phyloP scores from a whole-genome alignment of 106 monocot genomes.

The Chionographis japonica region DNA sequence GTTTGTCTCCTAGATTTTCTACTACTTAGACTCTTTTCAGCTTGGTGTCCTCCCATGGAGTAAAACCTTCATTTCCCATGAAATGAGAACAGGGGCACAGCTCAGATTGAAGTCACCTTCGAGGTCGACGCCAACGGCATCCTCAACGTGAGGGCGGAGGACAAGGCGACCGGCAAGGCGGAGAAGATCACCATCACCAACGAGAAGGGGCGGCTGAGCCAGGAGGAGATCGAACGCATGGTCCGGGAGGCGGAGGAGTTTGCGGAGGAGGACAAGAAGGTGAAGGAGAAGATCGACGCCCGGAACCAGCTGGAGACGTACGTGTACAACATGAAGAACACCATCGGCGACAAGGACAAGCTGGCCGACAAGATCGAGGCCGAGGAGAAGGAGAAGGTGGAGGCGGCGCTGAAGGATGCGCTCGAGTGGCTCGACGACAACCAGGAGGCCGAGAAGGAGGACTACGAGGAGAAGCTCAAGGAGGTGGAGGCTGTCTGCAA shows the following conservation, averaged over 20 bases:
- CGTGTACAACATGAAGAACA: constrained; percentile 63
- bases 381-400: constrained; percentile 57
- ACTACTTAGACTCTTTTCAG: too few species aligned
- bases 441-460: constrained; percentile 49
- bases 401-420: constrained; percentile 38
- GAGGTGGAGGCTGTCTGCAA: constrained; percentile 54
- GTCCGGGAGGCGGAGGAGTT: constrained; percentile 52
- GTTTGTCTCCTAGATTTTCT: constrained; percentile 2
- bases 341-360: constrained; percentile 45
- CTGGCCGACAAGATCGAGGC: constrained; percentile 46
- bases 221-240: constrained; percentile 56
- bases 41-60: too few species aligned
- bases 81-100: constrained; percentile 24
- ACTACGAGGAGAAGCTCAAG: constrained; percentile 54
- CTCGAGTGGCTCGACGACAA: constrained; percentile 56
- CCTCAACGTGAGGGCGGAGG: constrained; percentile 46
- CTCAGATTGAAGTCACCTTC: constrained; percentile 51
- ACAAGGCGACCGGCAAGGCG: constrained; percentile 40
- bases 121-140: constrained; percentile 58
- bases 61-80: too few species aligned
- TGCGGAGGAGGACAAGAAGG: constrained; percentile 53
- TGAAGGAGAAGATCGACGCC: constrained; percentile 52
- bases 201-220: constrained; percentile 56
- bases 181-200: constrained; percentile 63
- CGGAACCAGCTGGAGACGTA: constrained; percentile 48